Evolutionary conservation across 768 basidiomycete species (phyloP), one percentile per base, ranked within the genome.

Genomic region (Pulveroboletus sp.): DNA sequence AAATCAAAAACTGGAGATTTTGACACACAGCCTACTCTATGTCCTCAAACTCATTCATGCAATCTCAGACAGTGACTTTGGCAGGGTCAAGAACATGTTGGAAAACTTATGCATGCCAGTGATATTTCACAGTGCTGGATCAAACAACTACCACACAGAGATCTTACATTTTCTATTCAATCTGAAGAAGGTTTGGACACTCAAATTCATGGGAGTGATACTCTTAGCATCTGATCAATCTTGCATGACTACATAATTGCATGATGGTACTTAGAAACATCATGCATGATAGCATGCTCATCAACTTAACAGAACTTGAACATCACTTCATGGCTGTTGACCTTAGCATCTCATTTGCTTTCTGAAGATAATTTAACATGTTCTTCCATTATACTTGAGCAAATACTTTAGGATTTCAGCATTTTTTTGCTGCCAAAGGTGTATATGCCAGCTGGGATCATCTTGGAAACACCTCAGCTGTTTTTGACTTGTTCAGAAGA

Each of bases 321-420:
- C 67, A 70, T 1, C 69, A 72, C 43, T 58, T 48, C 3, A 73
- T 73, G 69, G 57, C 50, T 1, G 59, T 72, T 14, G 67, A 73
- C 36, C 11, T 69, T 66, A 74, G 38, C 71, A 74, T 48, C 27
- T 64, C 0, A 72, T 74, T 43, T 48, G 61, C 1, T 61, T 68
- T 47, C 46, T 70, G 0, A 73, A 71, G 67, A 66, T 67, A 9
- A 6, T 40, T n/a, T n/a, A 2, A 16, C 12, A 3, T 14, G 4
- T 24, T 26, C 14, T 27, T 26, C 20, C 6, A 26, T 17, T 17
- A n/a, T n/a, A 35, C 16, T 4, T 32, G 32, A 14, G 17, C 17
- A n/a, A 36, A 43, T n/a, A n/a, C n/a, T n/a, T n/a, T n/a, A n/a
- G n/a, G n/a, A n/a, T n/a, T n/a, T n/a, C 16, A 70, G 64, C 29